phyloP scores from a whole-genome alignment of 352 stramenopile species.

The Pythium utonaiense region DNA sequence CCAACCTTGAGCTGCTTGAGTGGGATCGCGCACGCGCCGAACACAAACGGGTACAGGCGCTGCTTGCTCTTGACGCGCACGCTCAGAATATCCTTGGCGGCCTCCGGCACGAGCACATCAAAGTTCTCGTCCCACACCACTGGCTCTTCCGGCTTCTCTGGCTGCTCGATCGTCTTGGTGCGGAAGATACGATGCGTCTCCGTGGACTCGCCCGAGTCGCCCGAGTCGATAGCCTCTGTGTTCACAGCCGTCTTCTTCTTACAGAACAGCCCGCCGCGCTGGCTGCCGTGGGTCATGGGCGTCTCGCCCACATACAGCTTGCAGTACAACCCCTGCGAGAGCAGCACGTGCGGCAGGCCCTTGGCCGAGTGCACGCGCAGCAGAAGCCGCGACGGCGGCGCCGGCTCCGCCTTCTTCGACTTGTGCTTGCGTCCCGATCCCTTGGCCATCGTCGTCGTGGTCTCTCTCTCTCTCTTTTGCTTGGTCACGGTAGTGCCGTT shows the following conservation, averaged over 20 bases:
- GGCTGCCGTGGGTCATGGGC: constrained; percentile 45
- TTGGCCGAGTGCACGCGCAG: constrained; percentile 54
- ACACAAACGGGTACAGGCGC: constrained; percentile 12
- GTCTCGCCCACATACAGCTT: constrained; percentile 59
- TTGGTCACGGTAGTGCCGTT: neutral
- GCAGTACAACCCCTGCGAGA: constrained; percentile 59
- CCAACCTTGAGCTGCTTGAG: constrained; percentile 20
- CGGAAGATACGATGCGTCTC: constrained; percentile 43
- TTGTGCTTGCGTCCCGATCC: neutral
- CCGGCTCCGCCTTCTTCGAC: neutral
- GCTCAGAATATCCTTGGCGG: constrained; percentile 21
- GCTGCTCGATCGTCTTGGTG: constrained; percentile 29
- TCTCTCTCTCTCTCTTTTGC: too few relatives aligned
- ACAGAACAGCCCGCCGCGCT: constrained; percentile 28
- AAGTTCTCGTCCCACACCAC: constrained; percentile 55
- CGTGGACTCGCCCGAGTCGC: neutral
- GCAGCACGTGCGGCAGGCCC: constrained; percentile 37
- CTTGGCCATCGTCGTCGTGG: too few relatives aligned
- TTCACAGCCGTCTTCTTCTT: constrained; percentile 19
- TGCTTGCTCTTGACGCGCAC: constrained; percentile 27
- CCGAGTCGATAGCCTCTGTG: neutral
- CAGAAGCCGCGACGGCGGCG: constrained; percentile 29
- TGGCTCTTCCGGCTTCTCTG: neutral
- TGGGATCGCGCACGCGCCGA: constrained; percentile 21
- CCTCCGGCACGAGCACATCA: constrained; percentile 35